These are phyloP conservation scores for Camelina hispida DNA, from an alignment of 345 rosid species.

Conservation along the genomic window DNA sequence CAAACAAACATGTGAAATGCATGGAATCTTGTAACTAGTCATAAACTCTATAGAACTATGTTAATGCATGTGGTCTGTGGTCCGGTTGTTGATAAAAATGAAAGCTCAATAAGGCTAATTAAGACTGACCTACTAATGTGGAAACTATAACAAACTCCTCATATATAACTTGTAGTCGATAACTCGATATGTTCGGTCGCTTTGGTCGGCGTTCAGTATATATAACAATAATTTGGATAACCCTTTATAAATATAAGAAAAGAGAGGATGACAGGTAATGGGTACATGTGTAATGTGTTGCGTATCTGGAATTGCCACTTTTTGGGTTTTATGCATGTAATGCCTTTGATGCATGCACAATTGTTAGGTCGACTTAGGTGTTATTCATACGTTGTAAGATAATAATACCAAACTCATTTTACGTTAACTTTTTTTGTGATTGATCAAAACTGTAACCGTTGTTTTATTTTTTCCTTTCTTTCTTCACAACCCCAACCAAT, in stretches of 20 bases:
- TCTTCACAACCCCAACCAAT: not conserved
- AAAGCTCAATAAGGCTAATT: not conserved
- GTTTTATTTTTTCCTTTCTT: not conserved
- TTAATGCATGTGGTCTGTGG: not conserved
- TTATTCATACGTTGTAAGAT: not conserved
- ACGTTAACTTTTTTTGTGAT: not conserved
- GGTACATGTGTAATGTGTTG: slow-evolving; percentile 39
- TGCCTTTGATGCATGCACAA: slow-evolving; percentile 2
- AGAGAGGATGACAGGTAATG: slow-evolving; percentile 31
- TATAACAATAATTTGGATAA: no score
- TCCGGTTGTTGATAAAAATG: not conserved
- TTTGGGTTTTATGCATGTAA: slow-evolving; percentile 2
- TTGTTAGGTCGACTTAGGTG: no score
- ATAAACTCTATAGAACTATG: no score
- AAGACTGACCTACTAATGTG: slow-evolving; percentile 10
- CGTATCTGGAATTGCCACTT: not conserved
- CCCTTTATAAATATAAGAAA: not conserved
- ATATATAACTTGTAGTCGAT: no score
- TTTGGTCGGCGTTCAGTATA: not conserved
- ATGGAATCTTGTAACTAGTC: not conserved
- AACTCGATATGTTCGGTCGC: not conserved
- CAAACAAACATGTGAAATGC: not conserved
- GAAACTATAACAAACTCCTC: not conserved
- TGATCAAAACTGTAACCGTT: not conserved
- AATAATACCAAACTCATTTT: not conserved